Evolutionary conservation across 306 rosid species (phyloP), one percentile per base, ranked within the genome.

Genomic region (Acacia acuminata): DNA sequence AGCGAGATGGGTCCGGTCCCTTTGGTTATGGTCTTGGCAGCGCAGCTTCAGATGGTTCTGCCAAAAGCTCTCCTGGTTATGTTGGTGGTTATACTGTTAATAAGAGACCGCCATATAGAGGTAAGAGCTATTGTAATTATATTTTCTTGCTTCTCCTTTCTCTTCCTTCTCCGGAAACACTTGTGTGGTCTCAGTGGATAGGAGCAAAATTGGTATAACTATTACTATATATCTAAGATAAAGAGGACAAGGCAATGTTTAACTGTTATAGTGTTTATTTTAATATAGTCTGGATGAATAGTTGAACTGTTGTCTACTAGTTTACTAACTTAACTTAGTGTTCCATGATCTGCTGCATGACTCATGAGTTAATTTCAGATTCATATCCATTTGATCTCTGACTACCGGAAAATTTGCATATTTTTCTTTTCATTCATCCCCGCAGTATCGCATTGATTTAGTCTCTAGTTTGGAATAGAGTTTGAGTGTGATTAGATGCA

Each of bases 71-170:
- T 87, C 98, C 97, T 70, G 94, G 96, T 80, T 92, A 89, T 85
- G 91, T 96, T 88, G 99, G 99, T 82, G 96, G 96, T 79, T 94
- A 94, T 88, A 93, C 92, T 85, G 94, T 88, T 89, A 92, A 91
- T 90, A 94, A 90, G 94, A 90, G 99, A 87, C 97, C 94, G 94
- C 82, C 98, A 81, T 92, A 91, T 88, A 92, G 98, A 92, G 99
- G 99, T 96, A 88, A 92, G 91, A 66, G 77, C 83, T 76, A 68
- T 55, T 56, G 12, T 73, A 75, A 77, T 82, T 88, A 71, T 80
- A 70, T 74, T 44, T 64, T 84, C 51, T 71, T 44, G 17, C 68
- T 79, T 61, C 71, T 45, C 63, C 72, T 77, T 71, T 61, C 40
- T 40, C 68, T 40, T 58, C 20, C 14, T 55, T 61, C 56, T 47